Percentiles rank a stretch among this genome's conserved stretches.
Evolutionary conservation across 2,329 filamentous ascomycete genomes (phyloP).

Genomic region (Scortechinia acanthostroma): DNA sequence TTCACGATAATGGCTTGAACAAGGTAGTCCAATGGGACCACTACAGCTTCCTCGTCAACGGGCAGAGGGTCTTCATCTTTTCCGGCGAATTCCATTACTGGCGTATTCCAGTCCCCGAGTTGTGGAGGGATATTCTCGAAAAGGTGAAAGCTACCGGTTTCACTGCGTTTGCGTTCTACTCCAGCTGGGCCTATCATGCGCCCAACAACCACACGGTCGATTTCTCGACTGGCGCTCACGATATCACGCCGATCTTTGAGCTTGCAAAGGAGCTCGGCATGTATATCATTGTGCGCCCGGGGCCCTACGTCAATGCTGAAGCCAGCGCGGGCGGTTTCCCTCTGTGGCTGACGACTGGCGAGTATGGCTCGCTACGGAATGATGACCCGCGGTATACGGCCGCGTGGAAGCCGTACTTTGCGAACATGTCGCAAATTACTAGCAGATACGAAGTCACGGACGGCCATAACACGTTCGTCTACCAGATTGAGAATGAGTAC

Average conservation of each 20-base stretch:
- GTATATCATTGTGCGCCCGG: conserved; percentile 31
- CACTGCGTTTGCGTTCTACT: neutral
- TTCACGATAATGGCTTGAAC: too few relatives aligned
- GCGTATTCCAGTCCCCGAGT: neutral
- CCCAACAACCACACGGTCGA: neutral
- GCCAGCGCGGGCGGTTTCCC: conserved; percentile 38
- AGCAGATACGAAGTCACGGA: conserved; percentile 23
- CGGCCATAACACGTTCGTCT: conserved; percentile 25
- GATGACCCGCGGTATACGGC: conserved; percentile 26
- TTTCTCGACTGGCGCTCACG: neutral
- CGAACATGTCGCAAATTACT: conserved; percentile 21
- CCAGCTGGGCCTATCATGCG: neutral
- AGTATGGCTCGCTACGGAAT: conserved; percentile 26
- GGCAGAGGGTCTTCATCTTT: neutral
- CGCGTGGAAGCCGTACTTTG: conserved; percentile 24
- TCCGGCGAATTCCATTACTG: neutral
- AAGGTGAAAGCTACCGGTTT: neutral
- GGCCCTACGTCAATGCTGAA: conserved; percentile 41
- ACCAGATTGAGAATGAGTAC: conserved; percentile 31
- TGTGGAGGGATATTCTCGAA: neutral
- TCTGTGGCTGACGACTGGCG: conserved; percentile 36
- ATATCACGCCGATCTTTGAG: neutral
- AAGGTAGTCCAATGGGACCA: too few relatives aligned
- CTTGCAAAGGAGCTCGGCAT: neutral
- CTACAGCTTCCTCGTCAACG: too few relatives aligned